Base-by-base conservation (phyloP, 2,329 filamentous ascomycete species). In the Rachicladosporium sp. region DNA sequence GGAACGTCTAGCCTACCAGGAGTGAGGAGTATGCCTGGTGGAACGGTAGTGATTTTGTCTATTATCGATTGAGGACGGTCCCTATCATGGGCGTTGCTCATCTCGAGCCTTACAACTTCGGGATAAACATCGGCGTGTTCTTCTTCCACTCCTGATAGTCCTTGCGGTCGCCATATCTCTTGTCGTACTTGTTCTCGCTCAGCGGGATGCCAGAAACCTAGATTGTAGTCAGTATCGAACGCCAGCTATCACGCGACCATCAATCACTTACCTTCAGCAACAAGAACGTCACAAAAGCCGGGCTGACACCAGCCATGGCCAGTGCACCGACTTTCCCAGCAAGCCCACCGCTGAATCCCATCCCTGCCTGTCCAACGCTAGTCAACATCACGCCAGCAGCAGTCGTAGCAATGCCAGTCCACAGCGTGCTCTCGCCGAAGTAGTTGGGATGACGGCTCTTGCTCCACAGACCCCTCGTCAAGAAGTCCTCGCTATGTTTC, bases 391-490 rank as follows among this genome's bases (percentile, higher is more conserved):
- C 62, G 1, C 77, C 76, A 0, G 70, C 74, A 0, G 74, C 69
- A 1, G 67, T 60, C 4, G 74, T 71, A 0, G 78, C 76, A 42
- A 83, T 71, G 1, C 80, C 79, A 0, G 72, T 76, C 80, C 78
- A 84, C 27, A 84, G 63, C 8, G 74, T 78, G 21, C 67, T 69
- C 57, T 83, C 79, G n/a, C 79, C 80, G 54, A 83, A 80, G 62
- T 83, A 83, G 52, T 83, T 80, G 1, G 79, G 79, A 57, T 80
- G 76, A 43, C 76, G 62, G 35, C 67, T 73, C 52, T 70, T 68
- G 4, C 65, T 63, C 73, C 78, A 83, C 29, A 83, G 51, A 0
- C 79, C 79, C 1, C 63, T 57, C 0, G 76, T 79, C 45, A 83
- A 54, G 50, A 82, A 83, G 34, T 75, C 69, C 57, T 83, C 78